Percentiles rank a stretch among this genome's conserved stretches.
These are phyloP conservation scores for Rhizoclosmatium globosum DNA, from an alignment of 192 early-diverging fungal genomes.

Conservation along the genomic window DNA sequence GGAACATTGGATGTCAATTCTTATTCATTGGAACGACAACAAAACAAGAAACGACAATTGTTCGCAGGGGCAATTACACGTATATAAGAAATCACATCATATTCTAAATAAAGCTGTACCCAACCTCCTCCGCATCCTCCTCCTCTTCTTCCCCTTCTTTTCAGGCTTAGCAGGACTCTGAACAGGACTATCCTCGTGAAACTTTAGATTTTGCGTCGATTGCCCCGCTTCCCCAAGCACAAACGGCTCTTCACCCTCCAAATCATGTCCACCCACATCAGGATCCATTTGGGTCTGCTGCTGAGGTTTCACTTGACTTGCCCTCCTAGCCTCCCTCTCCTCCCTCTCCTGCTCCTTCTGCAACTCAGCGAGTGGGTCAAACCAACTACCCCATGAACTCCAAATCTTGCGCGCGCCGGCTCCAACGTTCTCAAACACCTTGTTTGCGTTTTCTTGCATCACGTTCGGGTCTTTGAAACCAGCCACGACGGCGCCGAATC, in stretches of 20 bases:
- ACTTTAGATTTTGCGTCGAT: constrained; percentile 14
- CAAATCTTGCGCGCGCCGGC: constrained; percentile 4
- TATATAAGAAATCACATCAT: too few relatives aligned
- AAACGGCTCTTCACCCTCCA: constrained; percentile 10
- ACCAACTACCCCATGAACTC: constrained; percentile 13
- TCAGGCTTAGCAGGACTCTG: not conserved
- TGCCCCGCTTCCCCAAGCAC: constrained; percentile 11
- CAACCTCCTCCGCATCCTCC: constrained; percentile 3
- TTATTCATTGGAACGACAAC: too few relatives aligned
- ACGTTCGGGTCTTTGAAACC: constrained; percentile 30
- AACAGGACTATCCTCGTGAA: constrained; percentile 19
- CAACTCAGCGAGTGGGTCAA: not conserved
- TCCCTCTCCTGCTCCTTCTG: constrained; percentile 9
- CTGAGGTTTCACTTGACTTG: not conserved
- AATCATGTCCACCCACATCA: not conserved
- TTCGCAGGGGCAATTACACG: too few relatives aligned
- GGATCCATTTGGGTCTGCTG: not conserved
- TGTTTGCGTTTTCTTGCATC: constrained; percentile 26
- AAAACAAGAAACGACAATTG: too few relatives aligned
- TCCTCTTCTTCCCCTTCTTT: not conserved
- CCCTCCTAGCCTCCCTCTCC: not conserved
- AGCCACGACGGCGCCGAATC: constrained; percentile 18
- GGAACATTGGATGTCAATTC: too few relatives aligned
- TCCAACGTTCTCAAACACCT: constrained; percentile 11
- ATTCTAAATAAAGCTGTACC: constrained; percentile 5